Evolutionary conservation across 331 rosid genomes (phyloP), one percentile per base, ranked within the genome.

Genomic region (Acacia concinna): DNA sequence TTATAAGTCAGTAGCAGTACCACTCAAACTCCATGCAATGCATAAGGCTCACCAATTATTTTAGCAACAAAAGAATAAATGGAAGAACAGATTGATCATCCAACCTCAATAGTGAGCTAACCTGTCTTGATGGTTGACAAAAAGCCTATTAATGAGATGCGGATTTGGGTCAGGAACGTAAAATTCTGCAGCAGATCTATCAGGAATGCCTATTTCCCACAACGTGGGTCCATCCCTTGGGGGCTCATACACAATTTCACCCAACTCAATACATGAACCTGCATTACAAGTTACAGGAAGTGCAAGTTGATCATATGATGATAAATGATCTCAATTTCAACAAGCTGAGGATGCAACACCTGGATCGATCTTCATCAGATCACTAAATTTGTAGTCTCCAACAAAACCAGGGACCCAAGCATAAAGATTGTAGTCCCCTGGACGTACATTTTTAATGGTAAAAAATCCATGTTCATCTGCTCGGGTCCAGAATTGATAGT

Each of bases 151-250:
- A 46, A 90, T 37, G 59, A 86, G 32, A 15, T 18, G 81, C 25
- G 92, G 96, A 76, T 86, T 84, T 10, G 98, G 97, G 89, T 91
- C 94, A 46, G 98, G 96, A 72, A 81, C 85, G 31, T 79, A 90
- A 82, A 93, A 93, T 79, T 93, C 92, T n/a, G 87, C 87, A 25
- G 92, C 97, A 0, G 97, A 86, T 71, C 96, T 91, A 87, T 91
- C 91, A 35, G 98, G 98, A 57, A 91, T 74, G 51, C 97, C 97
- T 54, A 93, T 93, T 90, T 93, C 98, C 98, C 98, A 93, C 80
- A 91, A 60, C 20, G 96, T 93, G 8, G 97, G 91, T 38, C 98
- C 98, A 74, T 85, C 86, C 85, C 98, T 87, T 63, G 93, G 98
- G 76, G 97, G 92, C 78, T 90, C 84, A 75, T 83, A 93, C 59